Evolutionary conservation across 2,329 filamentous ascomycete genomes (phyloP).

Genomic region (Trichoderma citrinoviride): DNA sequence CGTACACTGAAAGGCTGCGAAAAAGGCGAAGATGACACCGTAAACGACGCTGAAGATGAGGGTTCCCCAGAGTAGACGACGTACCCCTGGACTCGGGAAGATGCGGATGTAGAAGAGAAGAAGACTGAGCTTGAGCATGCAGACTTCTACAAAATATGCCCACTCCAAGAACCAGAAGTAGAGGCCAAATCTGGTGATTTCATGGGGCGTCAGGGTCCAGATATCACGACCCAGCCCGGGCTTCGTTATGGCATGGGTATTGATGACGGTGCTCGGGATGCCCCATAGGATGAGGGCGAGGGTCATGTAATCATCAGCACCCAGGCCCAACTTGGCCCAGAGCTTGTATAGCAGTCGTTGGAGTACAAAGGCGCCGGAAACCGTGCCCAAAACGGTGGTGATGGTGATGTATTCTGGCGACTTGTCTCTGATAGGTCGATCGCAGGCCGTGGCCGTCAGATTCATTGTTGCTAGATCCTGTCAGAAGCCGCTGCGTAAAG

Average conservation of each 20-base stretch:
- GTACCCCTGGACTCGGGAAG: constrained; percentile 44
- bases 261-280: constrained; percentile 32
- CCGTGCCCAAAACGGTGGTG: constrained; percentile 33
- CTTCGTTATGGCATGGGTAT: constrained; percentile 32
- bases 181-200: constrained; percentile 44
- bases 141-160: constrained; percentile 47
- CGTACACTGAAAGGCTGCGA: constrained; percentile 49
- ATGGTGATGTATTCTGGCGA: constrained; percentile 36
- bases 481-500: neutral
- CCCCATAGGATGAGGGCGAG: constrained; percentile 28
- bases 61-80: constrained; percentile 43
- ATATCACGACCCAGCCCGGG: constrained; percentile 51
- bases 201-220: constrained; percentile 45
- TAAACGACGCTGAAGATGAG: constrained; percentile 40
- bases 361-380: constrained; percentile 42
- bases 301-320: constrained; percentile 40
- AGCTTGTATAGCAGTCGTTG: constrained; percentile 42
- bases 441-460: constrained; percentile 25
- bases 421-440: constrained; percentile 32
- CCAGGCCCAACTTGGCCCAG: constrained; percentile 36
- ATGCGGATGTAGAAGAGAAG: constrained; percentile 56
- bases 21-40: constrained; percentile 43
- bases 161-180: constrained; percentile 44
- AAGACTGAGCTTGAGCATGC: constrained; percentile 50
- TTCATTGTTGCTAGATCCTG: constrained; percentile 30